Percentiles rank a stretch among this genome's conserved stretches.
Conservation (phyloP, 169 alveolate genomes). For the Neospora caninum region DNA sequence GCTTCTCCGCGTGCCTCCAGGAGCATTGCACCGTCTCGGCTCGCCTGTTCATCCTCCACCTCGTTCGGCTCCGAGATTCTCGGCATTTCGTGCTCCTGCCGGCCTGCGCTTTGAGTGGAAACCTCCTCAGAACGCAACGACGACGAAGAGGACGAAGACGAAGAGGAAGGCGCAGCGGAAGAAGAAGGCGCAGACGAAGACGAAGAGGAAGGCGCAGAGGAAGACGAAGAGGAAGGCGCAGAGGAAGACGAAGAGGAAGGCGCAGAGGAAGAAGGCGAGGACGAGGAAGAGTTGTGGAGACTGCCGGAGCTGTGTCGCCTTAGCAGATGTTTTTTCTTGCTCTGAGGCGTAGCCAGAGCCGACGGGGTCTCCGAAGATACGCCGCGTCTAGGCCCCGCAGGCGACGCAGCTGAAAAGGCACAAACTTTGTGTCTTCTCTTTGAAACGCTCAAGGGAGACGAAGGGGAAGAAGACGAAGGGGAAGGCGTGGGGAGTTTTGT, state of each 20-base stretch:
- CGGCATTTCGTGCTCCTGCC: neutral
- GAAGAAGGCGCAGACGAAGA: neutral
- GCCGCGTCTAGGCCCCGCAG: too few species aligned
- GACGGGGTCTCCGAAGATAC: neutral
- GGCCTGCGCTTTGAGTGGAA: neutral
- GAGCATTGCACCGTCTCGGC: neutral
- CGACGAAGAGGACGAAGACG: neutral
- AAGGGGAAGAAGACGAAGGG: neutral
- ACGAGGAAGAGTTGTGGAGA: neutral
- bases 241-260: neutral
- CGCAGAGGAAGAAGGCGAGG: neutral
- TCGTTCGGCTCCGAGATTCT: neutral
- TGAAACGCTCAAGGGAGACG: neutral
- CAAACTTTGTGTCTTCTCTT: neutral
- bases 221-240: neutral
- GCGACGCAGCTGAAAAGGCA: too few species aligned
- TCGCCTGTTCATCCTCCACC: neutral
- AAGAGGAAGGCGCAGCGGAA: neutral
- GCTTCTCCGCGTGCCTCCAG: neutral
- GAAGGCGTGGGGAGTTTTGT: neutral
- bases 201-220: neutral
- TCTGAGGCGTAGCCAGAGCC: neutral
- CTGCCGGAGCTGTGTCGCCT: neutral
- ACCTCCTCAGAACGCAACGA: too few species aligned
- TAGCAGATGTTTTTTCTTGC: neutral